Percentiles rank a stretch among this genome's conserved stretches.
Conservation (phyloP, 768 basidiomycete genomes). For the Pulveroboletus sp. region DNA sequence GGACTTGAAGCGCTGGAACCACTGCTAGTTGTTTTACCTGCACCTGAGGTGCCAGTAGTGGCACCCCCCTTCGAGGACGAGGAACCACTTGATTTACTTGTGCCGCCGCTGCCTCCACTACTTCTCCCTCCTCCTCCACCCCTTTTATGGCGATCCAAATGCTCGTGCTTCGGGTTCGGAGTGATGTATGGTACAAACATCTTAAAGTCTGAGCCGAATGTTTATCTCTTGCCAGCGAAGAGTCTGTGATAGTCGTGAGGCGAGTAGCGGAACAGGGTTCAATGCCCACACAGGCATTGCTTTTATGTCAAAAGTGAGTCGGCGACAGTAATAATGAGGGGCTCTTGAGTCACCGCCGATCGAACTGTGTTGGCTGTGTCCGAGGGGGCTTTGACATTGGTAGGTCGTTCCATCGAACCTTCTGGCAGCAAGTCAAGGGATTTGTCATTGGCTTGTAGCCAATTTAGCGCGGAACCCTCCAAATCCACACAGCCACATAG, state of each 20-base stretch:
- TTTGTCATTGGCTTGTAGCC: too few species aligned
- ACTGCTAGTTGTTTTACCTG: constrained; percentile 2
- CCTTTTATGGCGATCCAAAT: constrained; percentile 30
- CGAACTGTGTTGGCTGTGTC: too few species aligned
- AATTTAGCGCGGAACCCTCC: too few species aligned
- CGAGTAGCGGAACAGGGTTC: too few species aligned
- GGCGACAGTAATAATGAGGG: too few species aligned
- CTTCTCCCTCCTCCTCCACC: constrained; percentile 28
- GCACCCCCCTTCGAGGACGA: constrained; percentile 7
- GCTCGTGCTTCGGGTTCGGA: background rate
- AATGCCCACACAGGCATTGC: too few species aligned
- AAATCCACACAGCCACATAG: too few species aligned
- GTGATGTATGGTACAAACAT: constrained; percentile 25
- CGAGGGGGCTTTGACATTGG: too few species aligned
- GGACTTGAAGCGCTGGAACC: constrained; percentile 1
- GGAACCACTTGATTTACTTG: constrained; percentile 12
- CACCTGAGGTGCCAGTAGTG: background rate
- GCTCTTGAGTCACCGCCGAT: too few species aligned
- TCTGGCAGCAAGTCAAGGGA: too few species aligned
- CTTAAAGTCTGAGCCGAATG: background rate
- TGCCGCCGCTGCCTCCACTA: constrained; percentile 11
- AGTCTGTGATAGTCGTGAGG: background rate
- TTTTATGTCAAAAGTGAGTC: too few species aligned
- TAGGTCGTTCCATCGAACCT: too few species aligned
- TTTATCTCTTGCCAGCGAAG: background rate